Percentiles rank a stretch among this genome's conserved stretches.
Evolutionary conservation across 441 rosid genomes (phyloP).

Genomic region (Pelargonium australe): DNA sequence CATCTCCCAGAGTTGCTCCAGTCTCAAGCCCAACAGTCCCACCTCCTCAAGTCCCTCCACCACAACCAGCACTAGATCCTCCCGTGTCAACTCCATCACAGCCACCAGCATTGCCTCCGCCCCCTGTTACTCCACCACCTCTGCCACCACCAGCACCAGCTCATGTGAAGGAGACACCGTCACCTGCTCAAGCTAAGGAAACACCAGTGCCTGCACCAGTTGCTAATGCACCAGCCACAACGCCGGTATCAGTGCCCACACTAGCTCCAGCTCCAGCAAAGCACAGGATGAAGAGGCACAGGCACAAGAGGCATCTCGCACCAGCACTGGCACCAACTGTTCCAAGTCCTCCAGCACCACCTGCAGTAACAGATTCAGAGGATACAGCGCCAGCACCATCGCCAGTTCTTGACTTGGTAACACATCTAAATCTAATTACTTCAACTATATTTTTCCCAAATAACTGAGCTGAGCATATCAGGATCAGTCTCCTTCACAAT

Average conservation of each 20-base stretch:
- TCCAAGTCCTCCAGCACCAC: conserved; percentile 88
- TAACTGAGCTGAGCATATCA: neutral
- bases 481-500: neutral
- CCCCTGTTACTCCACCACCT: conserved; percentile 32
- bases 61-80: conserved; percentile 36
- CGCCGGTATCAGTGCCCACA: conserved; percentile 23
- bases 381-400: conserved; percentile 81
- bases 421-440: neutral
- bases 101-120: conserved; percentile 30
- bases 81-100: conserved; percentile 39
- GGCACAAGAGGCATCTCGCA: conserved; percentile 64
- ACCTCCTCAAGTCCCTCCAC: conserved; percentile 32
- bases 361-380: conserved; percentile 45
- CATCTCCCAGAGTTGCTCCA: conserved; percentile 57
- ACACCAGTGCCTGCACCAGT: conserved; percentile 43
- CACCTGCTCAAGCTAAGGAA: conserved; percentile 36
- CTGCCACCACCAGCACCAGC: conserved; percentile 27
- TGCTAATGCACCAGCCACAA: conserved; percentile 42
- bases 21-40: conserved; percentile 39
- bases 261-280: conserved; percentile 62
- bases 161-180: conserved; percentile 19
- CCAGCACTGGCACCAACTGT: conserved; percentile 59
- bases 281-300: conserved; percentile 63
- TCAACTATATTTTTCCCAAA: conserved; percentile 7
- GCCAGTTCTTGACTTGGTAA: conserved; percentile 57